Evolutionary conservation across 2,329 filamentous ascomycete species (phyloP), one percentile per base, ranked within the genome.

Genomic region (Phyllosticta citrichinensis): DNA sequence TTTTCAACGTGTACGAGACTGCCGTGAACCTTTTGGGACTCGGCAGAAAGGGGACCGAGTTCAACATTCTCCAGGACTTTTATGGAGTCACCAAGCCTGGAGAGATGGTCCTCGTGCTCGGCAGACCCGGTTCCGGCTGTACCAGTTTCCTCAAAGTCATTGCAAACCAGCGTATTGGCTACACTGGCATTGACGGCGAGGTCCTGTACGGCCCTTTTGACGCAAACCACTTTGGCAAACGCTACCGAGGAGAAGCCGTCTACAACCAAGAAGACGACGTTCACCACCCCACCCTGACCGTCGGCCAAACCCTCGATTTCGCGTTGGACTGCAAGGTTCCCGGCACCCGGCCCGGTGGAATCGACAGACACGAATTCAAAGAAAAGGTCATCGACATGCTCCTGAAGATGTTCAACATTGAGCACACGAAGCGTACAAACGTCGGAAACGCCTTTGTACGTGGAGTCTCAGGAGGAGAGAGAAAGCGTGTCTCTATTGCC

Each of bases 361-460:
- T 94, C 66, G 85, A 83, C 50, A 88, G 88, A 71, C 72, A 75
- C 5, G 85, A 88, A 17, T 93, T 93, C 77, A 92, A 92, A 76
- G 80, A 88, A 56, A 84, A 85, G 66, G 85, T 95, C 62, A 78
- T 92, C 63, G 81, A 84, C 19, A 83, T 87, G 68, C 79, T 96
- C 62, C 79, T 96, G 57, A 90, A 89, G 69, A 94, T 95, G 88
- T 95, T 96, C 79, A 94, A 93, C 70, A 96, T 96, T 59, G 88
- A 92, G 72, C 91, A 96, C 73, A 95, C 91, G 0, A 82, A 84
- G 57, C 83, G 91, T 70, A 97, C 92, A 0, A 84, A 93, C 30
- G 90, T 96, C 25, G 92, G 92, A 8, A 88, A 94, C 64, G 83
- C 84, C 0, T 91, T 93, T 64, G 82, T 94, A 20, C 86, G 89